phyloP scores from a whole-genome alignment of 2,329 filamentous ascomycete genomes.

The Coleophoma crateriformis region DNA sequence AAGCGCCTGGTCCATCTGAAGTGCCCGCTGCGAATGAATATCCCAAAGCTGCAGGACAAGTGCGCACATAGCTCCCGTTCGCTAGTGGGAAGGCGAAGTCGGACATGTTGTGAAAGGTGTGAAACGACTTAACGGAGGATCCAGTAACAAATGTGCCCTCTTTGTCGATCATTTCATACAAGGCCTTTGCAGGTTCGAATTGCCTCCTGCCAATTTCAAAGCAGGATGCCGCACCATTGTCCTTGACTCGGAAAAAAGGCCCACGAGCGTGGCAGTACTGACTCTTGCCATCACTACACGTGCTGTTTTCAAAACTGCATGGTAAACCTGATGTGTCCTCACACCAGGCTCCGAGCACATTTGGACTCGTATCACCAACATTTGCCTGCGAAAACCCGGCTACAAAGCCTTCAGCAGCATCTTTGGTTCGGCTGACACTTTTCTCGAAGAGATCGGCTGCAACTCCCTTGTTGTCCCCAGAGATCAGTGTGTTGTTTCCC shows the following conservation, averaged over 20 bases:
- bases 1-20: constrained; percentile 82
- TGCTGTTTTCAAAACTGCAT: constrained; percentile 77
- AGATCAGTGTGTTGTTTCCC: constrained; percentile 84
- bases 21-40: constrained; percentile 93
- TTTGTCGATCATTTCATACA: constrained; percentile 50
- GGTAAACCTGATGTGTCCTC: constrained; percentile 72
- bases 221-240: constrained; percentile 68
- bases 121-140: constrained; percentile 70
- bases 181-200: constrained; percentile 51
- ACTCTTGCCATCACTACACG: constrained; percentile 66
- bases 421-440: constrained; percentile 47
- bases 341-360: constrained; percentile 81
- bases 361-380: constrained; percentile 87
- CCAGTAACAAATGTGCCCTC: constrained; percentile 45
- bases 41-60: constrained; percentile 82
- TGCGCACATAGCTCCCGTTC: constrained; percentile 65
- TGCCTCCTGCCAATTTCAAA: constrained; percentile 74
- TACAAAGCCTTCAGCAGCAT: constrained; percentile 65
- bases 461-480: constrained; percentile 96
- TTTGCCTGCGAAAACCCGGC: constrained; percentile 90
- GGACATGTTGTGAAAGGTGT: constrained; percentile 79
- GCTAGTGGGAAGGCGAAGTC: constrained; percentile 67
- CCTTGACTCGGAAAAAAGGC: constrained; percentile 60
- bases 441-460: constrained; percentile 82
- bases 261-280: constrained; percentile 71